Evolutionary conservation across 495 filamentous ascomycete genomes (phyloP).

Genomic region (Terfezia claveryi): DNA sequence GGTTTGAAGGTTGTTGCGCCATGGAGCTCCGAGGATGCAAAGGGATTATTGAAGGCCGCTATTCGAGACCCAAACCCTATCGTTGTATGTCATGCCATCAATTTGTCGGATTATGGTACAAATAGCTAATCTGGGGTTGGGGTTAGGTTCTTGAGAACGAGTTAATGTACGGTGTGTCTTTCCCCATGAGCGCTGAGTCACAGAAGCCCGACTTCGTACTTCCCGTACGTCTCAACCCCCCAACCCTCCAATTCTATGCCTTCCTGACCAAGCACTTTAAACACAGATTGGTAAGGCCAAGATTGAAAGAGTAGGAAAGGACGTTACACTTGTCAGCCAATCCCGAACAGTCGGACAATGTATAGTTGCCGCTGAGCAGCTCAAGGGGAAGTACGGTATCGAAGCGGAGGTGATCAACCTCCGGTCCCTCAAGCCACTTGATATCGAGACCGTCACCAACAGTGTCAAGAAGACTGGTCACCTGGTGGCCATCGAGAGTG

Average conservation of each 20-base stretch:
- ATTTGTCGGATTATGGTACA: background rate
- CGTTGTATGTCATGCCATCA: slow-evolving; percentile 27
- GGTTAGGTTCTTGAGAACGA: background rate
- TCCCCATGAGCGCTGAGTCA: slow-evolving; percentile 89
- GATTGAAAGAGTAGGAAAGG: slow-evolving; percentile 86
- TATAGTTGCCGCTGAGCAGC: slow-evolving; percentile 59
- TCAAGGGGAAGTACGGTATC: slow-evolving; percentile 90
- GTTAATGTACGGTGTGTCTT: slow-evolving; percentile 74
- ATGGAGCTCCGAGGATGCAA: slow-evolving; percentile 93
- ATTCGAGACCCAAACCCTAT: slow-evolving; percentile 97
- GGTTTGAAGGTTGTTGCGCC: slow-evolving; percentile 91
- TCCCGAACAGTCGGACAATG: slow-evolving; percentile 92
- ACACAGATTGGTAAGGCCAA: slow-evolving; percentile 77
- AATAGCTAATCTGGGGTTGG: background rate
- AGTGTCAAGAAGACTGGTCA: slow-evolving; percentile 95
- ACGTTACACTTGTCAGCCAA: slow-evolving; percentile 82
- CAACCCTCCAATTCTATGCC: background rate
- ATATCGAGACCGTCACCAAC: slow-evolving; percentile 83
- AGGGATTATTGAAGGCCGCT: slow-evolving; percentile 90
- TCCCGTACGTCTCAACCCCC: slow-evolving; percentile 26
- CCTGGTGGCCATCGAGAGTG: slow-evolving; percentile 80
- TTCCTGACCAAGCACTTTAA: slow-evolving; percentile 5
- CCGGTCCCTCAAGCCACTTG: slow-evolving; percentile 85
- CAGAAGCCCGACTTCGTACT: slow-evolving; percentile 91
- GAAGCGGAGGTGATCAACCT: slow-evolving; percentile 96